Conservation (phyloP, 164 flowering plant genomes). For the Vitis cinerea region DNA sequence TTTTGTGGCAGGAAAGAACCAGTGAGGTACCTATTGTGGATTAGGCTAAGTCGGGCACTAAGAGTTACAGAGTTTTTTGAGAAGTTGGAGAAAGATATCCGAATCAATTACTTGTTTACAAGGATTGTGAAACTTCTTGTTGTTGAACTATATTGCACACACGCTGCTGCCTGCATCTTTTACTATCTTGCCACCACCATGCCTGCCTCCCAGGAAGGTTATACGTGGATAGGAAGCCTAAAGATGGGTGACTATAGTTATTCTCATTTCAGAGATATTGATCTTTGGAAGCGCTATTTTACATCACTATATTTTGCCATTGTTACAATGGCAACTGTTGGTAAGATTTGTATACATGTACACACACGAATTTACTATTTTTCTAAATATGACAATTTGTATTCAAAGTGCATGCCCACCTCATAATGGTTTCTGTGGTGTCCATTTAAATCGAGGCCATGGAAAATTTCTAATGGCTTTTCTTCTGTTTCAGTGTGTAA, state of each 20-base stretch:
- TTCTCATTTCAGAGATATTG: constrained; percentile 64
- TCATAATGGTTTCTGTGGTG: no score
- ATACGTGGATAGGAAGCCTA: constrained; percentile 86
- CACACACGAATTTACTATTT: no score
- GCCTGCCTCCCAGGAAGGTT: constrained; percentile 64
- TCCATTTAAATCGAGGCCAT: no score
- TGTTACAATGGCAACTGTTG: constrained; percentile 87
- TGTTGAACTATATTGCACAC: constrained; percentile 81
- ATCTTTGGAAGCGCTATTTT: constrained; percentile 60
- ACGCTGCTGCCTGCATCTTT: constrained; percentile 85
- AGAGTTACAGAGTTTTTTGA: constrained; percentile 49
- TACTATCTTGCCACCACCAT: constrained; percentile 75
- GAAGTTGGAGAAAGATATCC: constrained; percentile 67
- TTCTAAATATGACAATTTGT: no score
- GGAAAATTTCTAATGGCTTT: no score
- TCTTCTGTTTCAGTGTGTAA: no score
- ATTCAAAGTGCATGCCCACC: no score
- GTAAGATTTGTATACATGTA: constrained; percentile 29
- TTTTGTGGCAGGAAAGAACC: constrained; percentile 50
- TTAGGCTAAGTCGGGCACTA: constrained; percentile 55
- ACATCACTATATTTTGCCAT: constrained; percentile 79
- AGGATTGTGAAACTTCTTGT: constrained; percentile 70
- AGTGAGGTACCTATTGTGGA: constrained; percentile 68
- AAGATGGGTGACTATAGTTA: constrained; percentile 71
- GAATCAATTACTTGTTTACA: constrained; percentile 63